Evolutionary conservation across 139 green algal genomes (phyloP).

Genomic region (Chlorella sp.): DNA sequence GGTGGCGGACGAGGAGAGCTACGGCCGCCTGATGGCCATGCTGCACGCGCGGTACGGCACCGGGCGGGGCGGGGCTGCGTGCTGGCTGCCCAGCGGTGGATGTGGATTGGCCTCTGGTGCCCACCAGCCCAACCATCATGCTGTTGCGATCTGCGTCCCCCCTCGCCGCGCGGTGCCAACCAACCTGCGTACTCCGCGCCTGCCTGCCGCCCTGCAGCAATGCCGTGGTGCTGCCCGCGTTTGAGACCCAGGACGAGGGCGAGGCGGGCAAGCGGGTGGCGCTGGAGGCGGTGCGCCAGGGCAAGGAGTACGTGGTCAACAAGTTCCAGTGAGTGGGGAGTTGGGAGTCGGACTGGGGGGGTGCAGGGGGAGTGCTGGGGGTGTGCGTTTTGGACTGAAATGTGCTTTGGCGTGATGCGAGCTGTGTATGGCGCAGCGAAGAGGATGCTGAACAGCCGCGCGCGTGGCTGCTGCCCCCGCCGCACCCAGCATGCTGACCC

Average conservation of each 20-base stretch:
- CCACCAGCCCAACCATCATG: too few relatives aligned
- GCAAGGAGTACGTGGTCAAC: conserved; percentile 43
- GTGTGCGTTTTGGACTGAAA: neutral
- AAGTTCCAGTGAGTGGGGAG: conserved; percentile 33
- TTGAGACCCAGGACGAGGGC: conserved; percentile 45
- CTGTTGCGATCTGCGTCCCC: too few relatives aligned
- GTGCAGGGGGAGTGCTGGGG: too few relatives aligned
- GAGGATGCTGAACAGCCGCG: too few relatives aligned
- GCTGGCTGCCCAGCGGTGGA: too few relatives aligned
- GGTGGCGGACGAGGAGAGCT: conserved; percentile 13
- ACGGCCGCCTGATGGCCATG: conserved; percentile 31
- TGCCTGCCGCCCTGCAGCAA: neutral
- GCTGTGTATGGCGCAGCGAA: too few relatives aligned
- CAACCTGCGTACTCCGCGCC: neutral
- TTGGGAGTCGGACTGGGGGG: too few relatives aligned
- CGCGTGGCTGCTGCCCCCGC: too few relatives aligned
- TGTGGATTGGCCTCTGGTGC: too few relatives aligned
- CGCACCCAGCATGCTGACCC: neutral
- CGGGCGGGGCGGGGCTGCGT: neutral
- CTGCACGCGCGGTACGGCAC: conserved; percentile 2
- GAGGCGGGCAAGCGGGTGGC: conserved; percentile 29
- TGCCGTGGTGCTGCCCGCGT: conserved; percentile 48
- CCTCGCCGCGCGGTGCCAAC: too few relatives aligned
- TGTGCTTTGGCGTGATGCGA: too few relatives aligned
- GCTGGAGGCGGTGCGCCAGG: conserved; percentile 28